Base-by-base conservation (phyloP, 148 eudicot species). In the Vaccinium myrtillus region DNA sequence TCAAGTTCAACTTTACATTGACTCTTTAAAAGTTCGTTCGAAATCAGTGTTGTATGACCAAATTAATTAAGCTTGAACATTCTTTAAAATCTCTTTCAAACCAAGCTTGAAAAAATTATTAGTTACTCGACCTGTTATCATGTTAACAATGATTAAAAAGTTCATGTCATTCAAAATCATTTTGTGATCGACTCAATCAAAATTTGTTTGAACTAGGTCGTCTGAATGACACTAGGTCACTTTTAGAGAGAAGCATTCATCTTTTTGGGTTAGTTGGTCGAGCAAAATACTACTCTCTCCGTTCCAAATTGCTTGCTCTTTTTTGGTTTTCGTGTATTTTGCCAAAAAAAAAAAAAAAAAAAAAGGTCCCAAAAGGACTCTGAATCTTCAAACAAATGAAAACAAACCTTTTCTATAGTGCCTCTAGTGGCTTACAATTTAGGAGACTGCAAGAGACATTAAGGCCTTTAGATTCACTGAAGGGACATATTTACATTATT, bases 401-500 rank as follows among this genome's bases (percentile, higher is more conserved):
- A 53, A 54, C 48, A 55, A 55, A 36, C 14, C 51, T 39, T 39
- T 74, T 39, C 49, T 11, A 16, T 14, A 30, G 30, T 25, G 75
- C 14, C 16, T 25, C 43, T 9, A 54, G 63, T 79, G 18, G 2
- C 21, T 18, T 36, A 70, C 59, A 2, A 1, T 21, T 80, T 80
- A 21, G 53, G 82, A 21, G 16, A 80, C 73, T 80, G 49, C 82
- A 83, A 79, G 83, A 59, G 88, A 55, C 85, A 77, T 27, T 55
- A 73, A 9, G 85, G 75, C 83, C 83, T 27, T 58, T 4, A 5
- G 30, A 39, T 83, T 73, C 71, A 39, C 83, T 32, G 82, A 86
- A 86, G 54, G 79, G 88, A 59, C 88, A 36, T 51, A 43, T 43
- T 43, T 43, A 43, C 46, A 43, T 43, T 43, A 43, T 43, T 43